A percentile compares a stretch with the other conserved stretches of the same genome.
These are phyloP conservation scores for Echeveria elegans DNA, from an alignment of 164 flowering plant species.

Conservation along the genomic window DNA sequence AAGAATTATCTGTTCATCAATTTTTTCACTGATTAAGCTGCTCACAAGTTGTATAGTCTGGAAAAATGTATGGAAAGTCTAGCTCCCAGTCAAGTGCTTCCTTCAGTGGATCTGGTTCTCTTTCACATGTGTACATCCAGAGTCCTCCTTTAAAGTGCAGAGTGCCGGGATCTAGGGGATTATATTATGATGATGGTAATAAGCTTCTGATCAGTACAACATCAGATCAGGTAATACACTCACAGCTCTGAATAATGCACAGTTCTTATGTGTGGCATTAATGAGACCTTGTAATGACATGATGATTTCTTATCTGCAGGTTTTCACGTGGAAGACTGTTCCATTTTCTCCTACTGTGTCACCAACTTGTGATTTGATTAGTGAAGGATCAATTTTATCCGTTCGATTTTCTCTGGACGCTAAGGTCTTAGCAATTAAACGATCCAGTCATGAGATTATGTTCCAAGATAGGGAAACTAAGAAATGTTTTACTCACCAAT, in stretches of 20 bases:
- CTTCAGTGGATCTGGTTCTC: conserved; percentile 54
- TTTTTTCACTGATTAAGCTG: not conserved
- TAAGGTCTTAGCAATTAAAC: conserved; percentile 66
- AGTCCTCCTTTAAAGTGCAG: conserved; percentile 66
- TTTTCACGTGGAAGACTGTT: conserved; percentile 67
- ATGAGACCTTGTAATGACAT: conserved; percentile 1
- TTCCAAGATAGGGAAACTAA: conserved; percentile 64
- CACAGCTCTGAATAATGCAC: not conserved
- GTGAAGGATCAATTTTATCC: conserved; percentile 68
- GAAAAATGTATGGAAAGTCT: conserved; percentile 52
- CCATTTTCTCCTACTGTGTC: conserved; percentile 39
- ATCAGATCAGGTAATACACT: conserved; percentile 58
- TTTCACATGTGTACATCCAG: conserved; percentile 83
- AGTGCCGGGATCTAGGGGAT: conserved; percentile 48
- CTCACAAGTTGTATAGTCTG: conserved; percentile 6
- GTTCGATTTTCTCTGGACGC: conserved; percentile 71
- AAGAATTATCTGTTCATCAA: too few species aligned
- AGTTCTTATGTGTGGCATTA: not conserved
- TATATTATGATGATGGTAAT: conserved; percentile 84
- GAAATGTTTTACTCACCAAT: conserved; percentile 44
- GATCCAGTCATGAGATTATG: conserved; percentile 67
- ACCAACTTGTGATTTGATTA: conserved; percentile 55
- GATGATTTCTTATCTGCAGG: conserved; percentile 28
- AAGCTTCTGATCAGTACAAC: conserved; percentile 54
- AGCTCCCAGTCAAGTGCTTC: conserved; percentile 47